phyloP scores from a whole-genome alignment of 495 filamentous ascomycete species.

The Neurospora sp. region DNA sequence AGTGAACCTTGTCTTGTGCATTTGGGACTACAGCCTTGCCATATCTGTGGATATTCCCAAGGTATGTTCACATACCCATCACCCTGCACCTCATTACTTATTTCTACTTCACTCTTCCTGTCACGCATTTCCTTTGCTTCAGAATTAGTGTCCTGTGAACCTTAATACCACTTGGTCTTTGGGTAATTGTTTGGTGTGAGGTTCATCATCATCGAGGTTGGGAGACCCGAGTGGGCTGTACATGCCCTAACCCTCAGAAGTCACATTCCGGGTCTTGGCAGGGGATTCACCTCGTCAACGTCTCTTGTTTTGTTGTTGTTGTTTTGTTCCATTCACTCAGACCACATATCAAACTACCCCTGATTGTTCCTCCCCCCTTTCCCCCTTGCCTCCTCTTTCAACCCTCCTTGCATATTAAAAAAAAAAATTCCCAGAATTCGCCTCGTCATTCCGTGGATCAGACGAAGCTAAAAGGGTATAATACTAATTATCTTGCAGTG shows the following conservation, averaged over 20 bases:
- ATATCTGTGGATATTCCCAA: neutral
- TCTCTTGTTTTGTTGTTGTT: neutral
- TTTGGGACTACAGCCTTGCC: neutral
- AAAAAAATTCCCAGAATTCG: neutral
- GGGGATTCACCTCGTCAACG: neutral
- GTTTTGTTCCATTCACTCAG: neutral
- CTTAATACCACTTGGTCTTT: neutral
- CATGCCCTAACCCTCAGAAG: neutral
- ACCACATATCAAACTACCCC: neutral
- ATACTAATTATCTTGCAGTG: slow-evolving; percentile 12
- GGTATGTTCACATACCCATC: neutral
- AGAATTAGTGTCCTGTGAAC: neutral
- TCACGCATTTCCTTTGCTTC: neutral
- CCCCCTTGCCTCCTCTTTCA: neutral
- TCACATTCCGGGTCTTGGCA: neutral
- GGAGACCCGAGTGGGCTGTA: neutral
- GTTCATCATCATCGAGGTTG: neutral
- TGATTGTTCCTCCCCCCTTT: neutral
- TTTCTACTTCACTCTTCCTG: neutral
- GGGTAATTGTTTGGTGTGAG: neutral
- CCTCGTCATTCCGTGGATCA: neutral
- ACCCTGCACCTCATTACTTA: neutral
- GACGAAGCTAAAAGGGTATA: neutral
- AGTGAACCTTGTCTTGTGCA: neutral
- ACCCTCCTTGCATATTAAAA: neutral